Percentiles rank a stretch among this genome's conserved stretches.
Conservation (phyloP, 257 asterid species). For the Gynochthodes officinalis region DNA sequence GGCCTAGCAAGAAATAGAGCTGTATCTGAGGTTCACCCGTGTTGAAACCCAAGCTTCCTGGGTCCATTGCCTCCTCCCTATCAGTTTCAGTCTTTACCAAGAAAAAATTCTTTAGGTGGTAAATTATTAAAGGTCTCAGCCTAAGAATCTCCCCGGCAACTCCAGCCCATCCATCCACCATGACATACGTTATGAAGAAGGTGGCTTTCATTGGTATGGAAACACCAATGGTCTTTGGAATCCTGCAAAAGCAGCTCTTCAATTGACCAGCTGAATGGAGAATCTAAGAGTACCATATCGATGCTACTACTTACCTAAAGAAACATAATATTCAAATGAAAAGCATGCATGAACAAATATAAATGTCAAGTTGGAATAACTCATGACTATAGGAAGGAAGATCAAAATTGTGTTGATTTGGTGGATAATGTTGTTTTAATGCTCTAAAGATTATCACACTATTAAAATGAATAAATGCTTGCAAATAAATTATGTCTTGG, state of each 20-base stretch:
- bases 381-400: not conserved
- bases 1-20: constrained; percentile 86
- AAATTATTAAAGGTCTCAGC: constrained; percentile 70
- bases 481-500: not conserved
- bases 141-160: constrained; percentile 86
- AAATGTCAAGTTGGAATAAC: not conserved
- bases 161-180: constrained; percentile 99
- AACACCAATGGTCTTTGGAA: constrained; percentile 65
- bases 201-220: constrained; percentile 96
- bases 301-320: not conserved
- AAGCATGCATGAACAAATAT: not conserved
- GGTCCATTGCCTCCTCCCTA: constrained; percentile 85
- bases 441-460: not conserved
- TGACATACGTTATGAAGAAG: constrained; percentile 80
- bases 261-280: constrained; percentile 5
- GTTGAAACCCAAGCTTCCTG: constrained; percentile 87
- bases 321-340: not conserved
- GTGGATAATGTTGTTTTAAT: not conserved
- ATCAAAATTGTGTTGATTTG: not conserved
- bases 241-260: constrained; percentile 41
- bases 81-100: constrained; percentile 90
- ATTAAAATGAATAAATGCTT: not conserved
- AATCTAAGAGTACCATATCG: not conserved
- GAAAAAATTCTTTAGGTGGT: constrained; percentile 74
- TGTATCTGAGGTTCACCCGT: constrained; percentile 97